Evolutionary conservation across 1,284 basidiomycete species (phyloP), one percentile per base, ranked within the genome.

Genomic region (Volvariella surrecta): DNA sequence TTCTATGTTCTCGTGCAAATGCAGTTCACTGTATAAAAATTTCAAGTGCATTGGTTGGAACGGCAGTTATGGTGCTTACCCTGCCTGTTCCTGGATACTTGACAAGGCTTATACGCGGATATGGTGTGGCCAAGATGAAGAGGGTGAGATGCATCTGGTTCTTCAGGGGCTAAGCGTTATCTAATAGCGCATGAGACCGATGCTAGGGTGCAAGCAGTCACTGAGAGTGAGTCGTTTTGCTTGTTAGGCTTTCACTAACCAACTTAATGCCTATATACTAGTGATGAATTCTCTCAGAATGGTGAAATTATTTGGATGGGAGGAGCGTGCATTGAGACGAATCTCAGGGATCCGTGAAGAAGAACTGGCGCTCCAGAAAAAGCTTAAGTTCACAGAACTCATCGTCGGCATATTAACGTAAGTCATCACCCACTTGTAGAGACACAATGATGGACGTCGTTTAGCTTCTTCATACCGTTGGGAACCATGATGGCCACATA

Each of bases 281-380:
- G 34, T 15, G 6, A 19, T 35, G 8, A 35, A 35, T 19, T 15
- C 34, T 4, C 34, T 35, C 34, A 6, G 34, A 16, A 35, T 35
- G 34, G n/a, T 35, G n/a, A 35, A 84, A 59, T 69, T 84, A 50
- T 85, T 85, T 51, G 82, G 74, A 6, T 82, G 79, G 79, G 79
- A 81, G 54, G 59, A 61, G 15, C 69, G 73, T 49, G 71, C 78
- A 59, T 64, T 71, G 44, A 59, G 65, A 19, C 63, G 68, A 40
- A 63, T 81, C 30, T 59, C 64, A 9, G 67, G 63, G 30, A 71
- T 73, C 64, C 57, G 73, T 44, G 71, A 78, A 40, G 66, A 67
- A 8, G 81, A 84, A 58, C 58, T 83, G n/a, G 6, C 18, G 6
- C 34, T 35, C 7, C 18, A 16, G 7, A 15, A 19, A 15, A 35